Evolutionary conservation across 108 stramenopile species (phyloP).

Genomic region (Schizochytrium sp.): DNA sequence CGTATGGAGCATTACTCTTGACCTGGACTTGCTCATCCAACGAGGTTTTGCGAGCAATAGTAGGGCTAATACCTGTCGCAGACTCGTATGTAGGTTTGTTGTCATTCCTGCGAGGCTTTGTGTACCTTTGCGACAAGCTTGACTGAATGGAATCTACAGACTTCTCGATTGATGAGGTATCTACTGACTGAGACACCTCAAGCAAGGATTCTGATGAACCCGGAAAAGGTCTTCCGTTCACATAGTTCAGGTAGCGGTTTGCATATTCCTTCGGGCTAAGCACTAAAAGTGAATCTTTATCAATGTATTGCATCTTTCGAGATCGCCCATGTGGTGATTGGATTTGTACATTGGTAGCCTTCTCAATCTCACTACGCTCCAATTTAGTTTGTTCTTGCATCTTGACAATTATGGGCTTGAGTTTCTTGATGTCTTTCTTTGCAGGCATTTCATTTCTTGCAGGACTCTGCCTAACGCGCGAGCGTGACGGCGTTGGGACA

Average conservation of each 20-base stretch:
- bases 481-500: not conserved
- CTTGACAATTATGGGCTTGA: slow-evolving; percentile 2
- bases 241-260: slow-evolving; percentile 19
- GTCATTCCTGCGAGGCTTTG: slow-evolving; percentile 6
- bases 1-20: not conserved
- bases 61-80: not conserved
- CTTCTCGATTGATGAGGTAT: not conserved
- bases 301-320: slow-evolving; percentile 48
- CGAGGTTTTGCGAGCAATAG: not conserved
- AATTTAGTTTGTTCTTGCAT: not conserved
- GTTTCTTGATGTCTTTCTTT: not conserved
- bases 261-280: slow-evolving; percentile 9
- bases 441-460: not conserved
- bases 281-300: not conserved
- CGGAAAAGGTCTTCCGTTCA: not conserved
- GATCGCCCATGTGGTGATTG: not conserved
- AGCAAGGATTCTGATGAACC: not conserved
- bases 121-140: not conserved
- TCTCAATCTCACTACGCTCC: slow-evolving; percentile 7
- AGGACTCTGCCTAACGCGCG: slow-evolving; percentile 1
- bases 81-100: not conserved
- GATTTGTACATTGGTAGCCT: slow-evolving; percentile 27
- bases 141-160: too few relatives aligned
- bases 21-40: not conserved
- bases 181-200: not conserved